Base-by-base conservation (phyloP, 495 filamentous ascomycete genomes). In the Copromyces sp. region DNA sequence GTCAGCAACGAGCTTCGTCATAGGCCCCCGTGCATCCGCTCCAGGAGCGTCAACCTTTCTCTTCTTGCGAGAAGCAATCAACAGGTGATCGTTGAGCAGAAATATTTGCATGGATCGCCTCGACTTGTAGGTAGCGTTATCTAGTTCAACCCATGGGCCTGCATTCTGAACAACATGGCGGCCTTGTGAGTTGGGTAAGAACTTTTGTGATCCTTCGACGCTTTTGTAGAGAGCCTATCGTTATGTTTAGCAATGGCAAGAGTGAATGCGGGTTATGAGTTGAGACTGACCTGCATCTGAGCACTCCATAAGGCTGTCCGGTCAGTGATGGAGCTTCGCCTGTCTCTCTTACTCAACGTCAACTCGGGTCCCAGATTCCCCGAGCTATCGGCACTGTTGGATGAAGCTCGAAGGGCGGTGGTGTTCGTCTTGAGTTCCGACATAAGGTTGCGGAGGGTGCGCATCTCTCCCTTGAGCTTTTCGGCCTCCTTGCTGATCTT, bases 401-500 rank as follows among this genome's bases (percentile, higher is more conserved):
- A 89, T 4, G 92, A 89, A 71, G 93, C 89, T 9, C 91, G 88
- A 9, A 98, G 82, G 0, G 93, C 90, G 11, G 88, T 90, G 5
- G 91, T 94, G 75, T 89, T 90, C 29, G 83, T 80, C 70, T 89
- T 91, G 11, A 99, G 86, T 73, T 99, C 95, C 35, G 92, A 90
- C 89, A 98, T 97, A 59, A 98, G 85, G 61, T 90, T 90, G 24
- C 92, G 87, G 4, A 99, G 89, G 3, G 92, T 90, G 32, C 94
- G 89, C 95, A 99, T 98, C 81, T 99, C 95, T 65, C 90, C 88
- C 79, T 97, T 98, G 70, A 99, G 88, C 81, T 97, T 97, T 77
- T 99, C 95, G 3, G 97, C 97, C 82, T 99, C 96, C 83, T 97
- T 95, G 80, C 93, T 97, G 81, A 99, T 98, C 77, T 96, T 95